A percentile compares a stretch with the other conserved stretches of the same genome.
Conservation (phyloP, 2,329 filamentous ascomycete genomes). For the Aspergillus viridinutans region DNA sequence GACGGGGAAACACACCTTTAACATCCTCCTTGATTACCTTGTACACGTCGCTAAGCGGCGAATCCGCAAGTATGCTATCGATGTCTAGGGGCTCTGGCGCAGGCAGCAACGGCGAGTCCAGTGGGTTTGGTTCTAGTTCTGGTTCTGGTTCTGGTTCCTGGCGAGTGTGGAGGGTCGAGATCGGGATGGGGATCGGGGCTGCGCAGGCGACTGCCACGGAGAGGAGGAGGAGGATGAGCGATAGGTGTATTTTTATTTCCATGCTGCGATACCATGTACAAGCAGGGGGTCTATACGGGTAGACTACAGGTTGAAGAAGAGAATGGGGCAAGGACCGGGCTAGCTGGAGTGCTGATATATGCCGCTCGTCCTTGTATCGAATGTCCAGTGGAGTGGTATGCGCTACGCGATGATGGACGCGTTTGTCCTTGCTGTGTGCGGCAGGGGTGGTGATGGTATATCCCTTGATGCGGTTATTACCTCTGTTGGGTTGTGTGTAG, state of each 20-base stretch:
- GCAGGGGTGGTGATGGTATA: no score
- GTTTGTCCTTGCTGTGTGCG: neutral
- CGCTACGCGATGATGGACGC: neutral
- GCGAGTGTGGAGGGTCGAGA: neutral
- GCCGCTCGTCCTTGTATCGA: no score
- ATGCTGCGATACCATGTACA: neutral
- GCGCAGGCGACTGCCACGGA: neutral
- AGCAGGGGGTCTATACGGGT: neutral
- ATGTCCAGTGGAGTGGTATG: neutral
- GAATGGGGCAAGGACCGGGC: no score
- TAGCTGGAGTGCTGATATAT: no score
- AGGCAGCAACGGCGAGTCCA: neutral
- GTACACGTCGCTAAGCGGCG: neutral
- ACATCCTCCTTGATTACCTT: neutral
- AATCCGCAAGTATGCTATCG: neutral
- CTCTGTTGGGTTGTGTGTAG: neutral
- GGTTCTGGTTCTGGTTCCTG: neutral
- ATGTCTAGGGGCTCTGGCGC: neutral
- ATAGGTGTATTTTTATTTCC: neutral
- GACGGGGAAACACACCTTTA: no score
- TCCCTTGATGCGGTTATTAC: neutral
- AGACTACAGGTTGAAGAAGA: no score
- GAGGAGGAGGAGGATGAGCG: neutral
- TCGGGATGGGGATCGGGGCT: neutral
- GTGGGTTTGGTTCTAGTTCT: no score